phyloP scores from a whole-genome alignment of 768 basidiomycete species.

The Tulasnella sp. region DNA sequence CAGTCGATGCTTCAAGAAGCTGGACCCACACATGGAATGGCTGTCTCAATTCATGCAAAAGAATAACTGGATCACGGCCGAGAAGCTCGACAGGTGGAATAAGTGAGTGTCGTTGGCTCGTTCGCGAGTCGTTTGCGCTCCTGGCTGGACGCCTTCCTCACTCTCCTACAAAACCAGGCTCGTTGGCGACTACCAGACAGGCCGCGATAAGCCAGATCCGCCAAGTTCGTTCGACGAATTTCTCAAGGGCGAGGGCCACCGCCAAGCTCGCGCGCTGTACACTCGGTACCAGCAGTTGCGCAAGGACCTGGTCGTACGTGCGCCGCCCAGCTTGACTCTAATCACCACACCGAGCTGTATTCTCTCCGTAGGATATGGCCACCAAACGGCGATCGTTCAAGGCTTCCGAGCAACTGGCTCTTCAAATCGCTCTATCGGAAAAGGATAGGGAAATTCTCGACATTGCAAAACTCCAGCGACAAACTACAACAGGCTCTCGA shows the following conservation, averaged over 20 bases:
- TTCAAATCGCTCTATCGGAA: background rate
- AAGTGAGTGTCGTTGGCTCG: background rate
- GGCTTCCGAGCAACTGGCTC: background rate
- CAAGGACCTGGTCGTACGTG: background rate
- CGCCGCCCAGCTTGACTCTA: background rate
- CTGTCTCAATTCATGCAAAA: background rate
- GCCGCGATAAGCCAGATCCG: background rate
- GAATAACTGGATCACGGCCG: background rate
- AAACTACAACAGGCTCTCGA: background rate
- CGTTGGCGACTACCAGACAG: background rate
- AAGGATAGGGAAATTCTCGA: background rate
- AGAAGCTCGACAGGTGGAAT: background rate
- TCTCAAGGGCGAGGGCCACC: background rate
- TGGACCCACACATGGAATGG: constrained; percentile 5
- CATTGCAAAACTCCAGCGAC: background rate
- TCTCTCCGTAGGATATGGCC: background rate
- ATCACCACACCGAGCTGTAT: background rate
- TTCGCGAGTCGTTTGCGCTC: background rate
- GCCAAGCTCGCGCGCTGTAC: background rate
- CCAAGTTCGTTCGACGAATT: background rate
- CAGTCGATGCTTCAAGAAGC: background rate
- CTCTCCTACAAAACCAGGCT: background rate
- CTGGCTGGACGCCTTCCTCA: background rate
- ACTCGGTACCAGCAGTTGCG: background rate
- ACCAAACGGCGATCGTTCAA: background rate